phyloP scores from a whole-genome alignment of 257 asterid species.

The Solanum chmielewskii region DNA sequence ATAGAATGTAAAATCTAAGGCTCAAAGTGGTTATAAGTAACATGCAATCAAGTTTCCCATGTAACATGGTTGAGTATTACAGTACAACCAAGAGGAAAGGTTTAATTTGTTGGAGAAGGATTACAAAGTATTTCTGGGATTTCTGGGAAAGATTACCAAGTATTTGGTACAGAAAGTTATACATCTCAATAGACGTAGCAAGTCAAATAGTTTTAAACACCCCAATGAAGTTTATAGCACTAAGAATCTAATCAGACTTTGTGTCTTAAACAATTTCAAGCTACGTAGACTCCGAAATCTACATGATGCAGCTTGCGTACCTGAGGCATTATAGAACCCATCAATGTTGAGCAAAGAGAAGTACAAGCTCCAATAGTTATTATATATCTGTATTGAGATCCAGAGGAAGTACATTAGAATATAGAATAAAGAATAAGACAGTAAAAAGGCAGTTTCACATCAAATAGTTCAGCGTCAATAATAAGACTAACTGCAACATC shows the following conservation, averaged over 20 bases:
- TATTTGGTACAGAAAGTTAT: background rate
- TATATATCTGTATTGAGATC: conserved; percentile 41
- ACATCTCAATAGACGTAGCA: background rate
- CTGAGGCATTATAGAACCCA: conserved; percentile 97
- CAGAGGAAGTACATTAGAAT: background rate
- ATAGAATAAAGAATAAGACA: background rate
- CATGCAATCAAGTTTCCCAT: background rate
- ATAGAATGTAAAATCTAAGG: background rate
- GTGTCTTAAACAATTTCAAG: background rate
- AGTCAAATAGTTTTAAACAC: background rate
- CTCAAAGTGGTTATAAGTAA: background rate
- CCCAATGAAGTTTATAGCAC: background rate
- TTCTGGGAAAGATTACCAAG: background rate
- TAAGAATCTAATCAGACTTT: background rate
- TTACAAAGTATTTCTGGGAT: background rate
- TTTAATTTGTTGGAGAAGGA: background rate
- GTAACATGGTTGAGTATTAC: background rate
- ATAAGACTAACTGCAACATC: background rate
- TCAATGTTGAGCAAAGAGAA: conserved; percentile 90
- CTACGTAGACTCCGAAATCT: background rate
- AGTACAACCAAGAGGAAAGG: background rate
- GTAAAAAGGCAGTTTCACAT: background rate
- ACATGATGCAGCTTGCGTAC: conserved; percentile 18
- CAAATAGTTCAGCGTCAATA: background rate
- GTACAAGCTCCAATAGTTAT: conserved; percentile 77